phyloP scores from a whole-genome alignment of 2,329 filamentous ascomycete genomes.

The Fusarium humuli region DNA sequence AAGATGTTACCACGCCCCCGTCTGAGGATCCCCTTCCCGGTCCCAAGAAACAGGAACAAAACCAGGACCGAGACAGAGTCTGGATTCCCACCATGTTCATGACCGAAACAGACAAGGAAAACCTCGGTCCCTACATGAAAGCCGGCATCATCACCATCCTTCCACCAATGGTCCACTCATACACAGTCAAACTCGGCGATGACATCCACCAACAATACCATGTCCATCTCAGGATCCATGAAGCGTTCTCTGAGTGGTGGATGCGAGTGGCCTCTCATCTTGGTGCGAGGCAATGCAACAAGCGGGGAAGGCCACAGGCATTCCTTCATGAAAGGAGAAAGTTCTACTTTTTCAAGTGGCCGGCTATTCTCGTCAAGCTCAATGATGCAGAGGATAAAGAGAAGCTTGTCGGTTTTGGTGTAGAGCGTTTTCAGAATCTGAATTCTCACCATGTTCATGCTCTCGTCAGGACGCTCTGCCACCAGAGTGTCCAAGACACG shows the following conservation, averaged over 20 bases:
- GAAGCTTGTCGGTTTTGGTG: slow-evolving; percentile 1
- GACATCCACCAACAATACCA: not conserved
- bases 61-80: not conserved
- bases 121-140: not conserved
- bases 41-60: not conserved
- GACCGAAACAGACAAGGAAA: not conserved
- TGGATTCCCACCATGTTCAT: not conserved
- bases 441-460: not conserved
- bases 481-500: not conserved
- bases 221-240: not conserved
- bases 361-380: not conserved
- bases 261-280: not conserved
- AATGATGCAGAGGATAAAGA: not conserved
- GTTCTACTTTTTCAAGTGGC: not conserved
- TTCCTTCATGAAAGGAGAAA: not conserved
- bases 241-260: not conserved
- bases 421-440: slow-evolving; percentile 12
- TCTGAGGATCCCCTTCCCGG: not conserved
- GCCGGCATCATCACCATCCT: not conserved
- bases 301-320: not conserved
- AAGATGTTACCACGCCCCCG: not conserved
- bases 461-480: slow-evolving; percentile 5
- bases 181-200: not conserved
- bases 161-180: not conserved
- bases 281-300: not conserved